Percentiles rank a stretch among this genome's conserved stretches.
phyloP scores from a whole-genome alignment of 1,284 basidiomycete species.

The Limonomyces culmigenus region DNA sequence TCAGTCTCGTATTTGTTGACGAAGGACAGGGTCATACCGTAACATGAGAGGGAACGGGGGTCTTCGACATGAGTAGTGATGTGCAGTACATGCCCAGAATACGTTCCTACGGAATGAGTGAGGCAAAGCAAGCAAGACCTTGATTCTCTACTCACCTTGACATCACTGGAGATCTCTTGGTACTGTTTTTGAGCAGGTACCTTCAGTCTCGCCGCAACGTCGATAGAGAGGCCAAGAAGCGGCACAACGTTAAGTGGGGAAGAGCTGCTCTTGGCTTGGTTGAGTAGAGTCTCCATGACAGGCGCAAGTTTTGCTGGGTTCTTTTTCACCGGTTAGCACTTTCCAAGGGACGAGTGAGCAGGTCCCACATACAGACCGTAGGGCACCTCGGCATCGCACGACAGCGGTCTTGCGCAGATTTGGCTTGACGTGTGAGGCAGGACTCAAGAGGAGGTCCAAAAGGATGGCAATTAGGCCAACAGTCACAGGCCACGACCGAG shows the following conservation, averaged over 20 bases:
- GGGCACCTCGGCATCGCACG: slow-evolving; percentile 40
- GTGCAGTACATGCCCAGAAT: slow-evolving; percentile 35
- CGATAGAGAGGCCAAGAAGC: slow-evolving; percentile 40
- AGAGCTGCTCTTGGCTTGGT: slow-evolving; percentile 28
- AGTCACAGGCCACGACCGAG: slow-evolving; percentile 26
- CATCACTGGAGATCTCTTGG: slow-evolving; percentile 20
- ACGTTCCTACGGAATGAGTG: slow-evolving; percentile 20
- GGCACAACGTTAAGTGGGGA: slow-evolving; percentile 29
- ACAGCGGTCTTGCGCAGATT: slow-evolving; percentile 44
- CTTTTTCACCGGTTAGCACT: slow-evolving; percentile 12
- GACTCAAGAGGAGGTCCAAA: slow-evolving; percentile 38
- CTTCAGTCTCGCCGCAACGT: slow-evolving; percentile 46
- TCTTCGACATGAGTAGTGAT: slow-evolving; percentile 40
- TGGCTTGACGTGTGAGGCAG: slow-evolving; percentile 32
- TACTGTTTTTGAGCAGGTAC: slow-evolving; percentile 25
- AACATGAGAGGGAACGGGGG: slow-evolving; percentile 27
- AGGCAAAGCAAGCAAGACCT: slow-evolving; percentile 12
- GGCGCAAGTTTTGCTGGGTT: slow-evolving; percentile 26
- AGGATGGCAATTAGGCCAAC: slow-evolving; percentile 35
- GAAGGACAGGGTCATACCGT: slow-evolving; percentile 19
- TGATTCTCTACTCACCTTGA: too few relatives aligned
- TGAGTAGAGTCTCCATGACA: slow-evolving; percentile 32
- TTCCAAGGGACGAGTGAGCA: slow-evolving; percentile 1
- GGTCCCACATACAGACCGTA: slow-evolving; percentile 33
- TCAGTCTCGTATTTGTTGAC: slow-evolving; percentile 6